Percentiles rank a stretch among this genome's conserved stretches.
These are phyloP conservation scores for Dactylellina sp. DNA, from an alignment of 2,329 filamentous ascomycete species.

Conservation along the genomic window DNA sequence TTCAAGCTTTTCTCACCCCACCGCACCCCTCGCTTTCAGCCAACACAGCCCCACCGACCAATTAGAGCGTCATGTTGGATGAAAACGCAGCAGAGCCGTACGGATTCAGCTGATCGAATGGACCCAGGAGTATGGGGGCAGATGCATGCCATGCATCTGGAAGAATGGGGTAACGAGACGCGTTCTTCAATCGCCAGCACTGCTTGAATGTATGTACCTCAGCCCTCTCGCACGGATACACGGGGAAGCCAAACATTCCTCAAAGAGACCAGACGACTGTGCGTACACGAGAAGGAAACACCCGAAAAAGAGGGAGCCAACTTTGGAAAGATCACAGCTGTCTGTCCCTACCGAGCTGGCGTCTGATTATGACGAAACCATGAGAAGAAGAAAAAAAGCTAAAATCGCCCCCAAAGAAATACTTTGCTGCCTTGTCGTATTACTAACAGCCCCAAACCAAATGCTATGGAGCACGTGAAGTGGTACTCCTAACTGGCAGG, in stretches of 20 bases:
- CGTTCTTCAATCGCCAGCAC: conserved; percentile 21
- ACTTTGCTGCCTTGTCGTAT: conserved; percentile 23
- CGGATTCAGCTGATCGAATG: conserved; percentile 47
- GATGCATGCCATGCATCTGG: conserved; percentile 47
- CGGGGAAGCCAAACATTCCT: too few species aligned
- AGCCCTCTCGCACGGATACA: too few species aligned
- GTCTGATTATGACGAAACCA: conserved; percentile 38
- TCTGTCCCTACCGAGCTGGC: too few species aligned
- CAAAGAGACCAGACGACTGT: too few species aligned
- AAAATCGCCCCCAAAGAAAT: background rate
- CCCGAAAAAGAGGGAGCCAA: too few species aligned
- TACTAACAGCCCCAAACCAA: conserved; percentile 18
- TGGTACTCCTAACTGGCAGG: conserved; percentile 13
- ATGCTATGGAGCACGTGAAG: conserved; percentile 46
- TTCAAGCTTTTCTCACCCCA: conserved; percentile 30
- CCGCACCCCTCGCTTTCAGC: conserved; percentile 24
- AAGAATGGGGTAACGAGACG: conserved; percentile 47
- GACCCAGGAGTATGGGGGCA: conserved; percentile 42
- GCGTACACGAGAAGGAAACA: too few species aligned
- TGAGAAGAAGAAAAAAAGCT: conserved; percentile 14
- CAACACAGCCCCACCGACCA: conserved; percentile 7
- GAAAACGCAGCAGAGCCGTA: conserved; percentile 1
- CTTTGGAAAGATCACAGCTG: too few species aligned
- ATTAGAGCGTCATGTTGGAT: conserved; percentile 11
- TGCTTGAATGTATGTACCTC: conserved; percentile 1